Base-by-base conservation (phyloP, 768 basidiomycete genomes). In the Agaricus subrufescens region DNA sequence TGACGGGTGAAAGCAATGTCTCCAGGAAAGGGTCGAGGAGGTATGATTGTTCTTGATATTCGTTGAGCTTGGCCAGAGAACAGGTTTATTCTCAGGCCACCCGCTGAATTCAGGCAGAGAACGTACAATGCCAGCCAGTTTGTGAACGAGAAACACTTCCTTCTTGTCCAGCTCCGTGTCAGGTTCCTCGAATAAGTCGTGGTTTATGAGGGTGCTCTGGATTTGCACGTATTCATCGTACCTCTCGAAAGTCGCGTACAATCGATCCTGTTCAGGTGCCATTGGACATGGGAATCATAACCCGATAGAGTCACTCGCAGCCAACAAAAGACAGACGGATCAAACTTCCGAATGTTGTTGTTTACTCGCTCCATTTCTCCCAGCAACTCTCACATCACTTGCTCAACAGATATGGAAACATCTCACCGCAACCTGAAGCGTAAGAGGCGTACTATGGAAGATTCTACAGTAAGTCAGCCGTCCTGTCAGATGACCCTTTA, bases 11-110 rank as follows among this genome's bases (percentile, higher is more conserved):
- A 9, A 97, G 81, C 54, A 99, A 82, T 31, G 74, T 67, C 64
- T 95, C 91, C 19, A 99, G 78, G 62, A 80, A 86, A 38, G 96
- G 94, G 68, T 99, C 97, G 11, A 98, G 77, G 3, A 99, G 80
- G 68, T 94, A 91, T 2, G 94, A 79, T 62, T 96, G 92, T 59
- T 98, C 95, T 67, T 96, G 94, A 65, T 96, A 98, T 66, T 86
- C 83, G 66, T 83, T 82, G 29, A 98, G 79, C 96, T 98, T 58
- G 26, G 30, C 44, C 30, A 39, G 15, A 44, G 15, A 34, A 45
- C 1, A 34, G 3, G 23, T 29, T 23, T 11, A n/a, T 34, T 29
- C 25, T 52, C 34, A n/a, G 34, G 25, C 12, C 25, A n/a, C 25
- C 45, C 9, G 37, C 50, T 2, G 15, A 10, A 23, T 27, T n/a